Base-by-base conservation (phyloP, 805 yeast genomes). In the Zygotorulaspora sp. region DNA sequence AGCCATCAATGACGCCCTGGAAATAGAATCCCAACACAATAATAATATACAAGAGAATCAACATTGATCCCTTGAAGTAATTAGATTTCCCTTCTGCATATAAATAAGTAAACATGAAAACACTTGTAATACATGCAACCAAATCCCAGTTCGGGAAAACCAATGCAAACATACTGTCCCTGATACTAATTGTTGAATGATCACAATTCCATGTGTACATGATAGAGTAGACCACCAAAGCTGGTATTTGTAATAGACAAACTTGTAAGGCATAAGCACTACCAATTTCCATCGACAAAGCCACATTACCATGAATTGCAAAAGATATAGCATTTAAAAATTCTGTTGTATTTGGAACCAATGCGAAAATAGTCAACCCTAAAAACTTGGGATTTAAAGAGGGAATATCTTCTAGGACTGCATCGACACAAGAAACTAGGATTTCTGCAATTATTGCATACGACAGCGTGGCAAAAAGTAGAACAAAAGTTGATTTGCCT, bases 31-130 rank as follows among this genome's bases (percentile, higher is more conserved):
- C 98, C 34, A 77, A 66, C 38, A 86, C 66, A 7, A 85, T 78
- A 22, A 85, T 86, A 24, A 78, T 54, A 57, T 90, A 90, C 21
- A 85, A 72, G 46, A 92, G 72, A 9, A 90, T 77, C 57, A 90
- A 66, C 48, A 92, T 86, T 11, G 89, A 80, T 1, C 98, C 97
- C 61, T 92, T 92, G 72, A 92, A 90, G 60, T 92, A 92, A 58
- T 92, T 92, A 20, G 95, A 83, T 57, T 89, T 88, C 2, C 98
- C 98, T 58, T 92, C 98, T 0, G 96, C 95, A 60, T 92, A 92
- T 40, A 92, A 77, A 61, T 92, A 90, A 1, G 95, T 84, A 68
- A 87, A 90, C 62, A 92, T 66, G 44, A 87, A 86, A 40, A 90
- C 92, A 40, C 96, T 82, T 22, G 85, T 76, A 42, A 88, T 71